These are phyloP conservation scores for Urochloa ruziziensis DNA, from an alignment of 176 grass and related monocot genomes.

Conservation along the genomic window DNA sequence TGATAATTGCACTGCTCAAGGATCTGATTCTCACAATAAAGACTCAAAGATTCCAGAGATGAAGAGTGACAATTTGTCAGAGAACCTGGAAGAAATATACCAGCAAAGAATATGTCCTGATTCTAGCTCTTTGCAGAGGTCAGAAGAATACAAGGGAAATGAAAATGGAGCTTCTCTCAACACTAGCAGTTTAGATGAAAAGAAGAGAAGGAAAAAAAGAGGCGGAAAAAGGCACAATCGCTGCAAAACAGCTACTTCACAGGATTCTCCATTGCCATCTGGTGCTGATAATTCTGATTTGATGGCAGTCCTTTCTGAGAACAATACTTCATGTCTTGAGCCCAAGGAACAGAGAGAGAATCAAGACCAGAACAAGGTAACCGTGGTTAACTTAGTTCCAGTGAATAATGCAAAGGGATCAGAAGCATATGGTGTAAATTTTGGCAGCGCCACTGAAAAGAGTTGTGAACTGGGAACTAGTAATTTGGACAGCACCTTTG, in stretches of 20 bases:
- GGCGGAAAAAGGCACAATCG: not conserved
- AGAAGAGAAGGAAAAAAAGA: conserved; percentile 11
- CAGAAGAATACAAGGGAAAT: conserved; percentile 7
- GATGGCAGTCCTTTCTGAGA: not conserved
- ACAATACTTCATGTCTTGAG: conserved; percentile 11
- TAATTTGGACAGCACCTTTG: not conserved
- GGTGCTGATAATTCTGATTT: not conserved
- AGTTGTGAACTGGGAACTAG: not conserved
- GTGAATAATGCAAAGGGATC: not conserved
- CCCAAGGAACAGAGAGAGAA: not conserved
- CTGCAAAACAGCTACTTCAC: not conserved
- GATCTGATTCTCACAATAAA: conserved; percentile 9
- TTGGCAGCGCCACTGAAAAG: conserved; percentile 9
- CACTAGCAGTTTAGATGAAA: conserved; percentile 18
- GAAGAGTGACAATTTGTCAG: not conserved
- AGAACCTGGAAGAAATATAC: not conserved
- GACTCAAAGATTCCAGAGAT: not conserved
- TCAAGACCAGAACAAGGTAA: not conserved
- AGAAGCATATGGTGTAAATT: conserved; percentile 3
- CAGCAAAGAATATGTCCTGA: not conserved
- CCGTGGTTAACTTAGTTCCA: not conserved
- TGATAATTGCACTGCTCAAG: not conserved
- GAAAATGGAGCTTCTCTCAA: conserved; percentile 13
- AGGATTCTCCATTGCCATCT: conserved; percentile 10
- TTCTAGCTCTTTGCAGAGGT: not conserved